phyloP scores from a whole-genome alignment of 306 rosid genomes.

The Malus asiatica region DNA sequence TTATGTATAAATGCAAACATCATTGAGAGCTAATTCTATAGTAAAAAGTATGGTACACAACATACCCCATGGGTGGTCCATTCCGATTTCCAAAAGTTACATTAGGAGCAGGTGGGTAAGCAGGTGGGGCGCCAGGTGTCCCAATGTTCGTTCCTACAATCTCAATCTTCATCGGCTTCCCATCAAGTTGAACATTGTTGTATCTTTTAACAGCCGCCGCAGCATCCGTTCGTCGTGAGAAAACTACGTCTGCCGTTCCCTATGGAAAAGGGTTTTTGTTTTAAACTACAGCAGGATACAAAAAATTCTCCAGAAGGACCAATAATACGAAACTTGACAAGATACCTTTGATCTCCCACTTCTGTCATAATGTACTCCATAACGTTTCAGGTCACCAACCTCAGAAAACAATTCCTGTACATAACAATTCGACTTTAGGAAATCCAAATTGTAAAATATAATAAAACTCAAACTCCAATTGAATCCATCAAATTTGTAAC shows the following conservation, averaged over 20 bases:
- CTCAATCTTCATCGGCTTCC: conserved; percentile 94
- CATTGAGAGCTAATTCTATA: background rate
- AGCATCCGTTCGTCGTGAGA: conserved; percentile 71
- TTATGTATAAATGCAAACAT: background rate
- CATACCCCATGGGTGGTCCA: conserved; percentile 61
- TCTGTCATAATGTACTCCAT: conserved; percentile 68
- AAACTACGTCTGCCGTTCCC: conserved; percentile 96
- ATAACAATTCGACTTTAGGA: background rate
- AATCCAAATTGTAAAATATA: background rate
- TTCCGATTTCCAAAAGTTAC: conserved; percentile 44
- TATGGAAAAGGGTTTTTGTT: conserved; percentile 28
- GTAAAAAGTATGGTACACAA: background rate
- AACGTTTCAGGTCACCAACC: conserved; percentile 88
- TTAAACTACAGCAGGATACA: conserved; percentile 29
- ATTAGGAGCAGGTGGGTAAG: conserved; percentile 34
- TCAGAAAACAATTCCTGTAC: conserved; percentile 87
- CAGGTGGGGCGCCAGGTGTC: conserved; percentile 29
- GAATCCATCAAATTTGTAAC: background rate
- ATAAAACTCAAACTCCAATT: background rate
- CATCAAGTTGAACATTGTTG: conserved; percentile 88
- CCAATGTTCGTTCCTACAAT: conserved; percentile 76
- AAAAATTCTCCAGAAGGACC: conserved; percentile 24
- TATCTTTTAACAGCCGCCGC: conserved; percentile 89
- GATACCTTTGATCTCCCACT: conserved; percentile 98
- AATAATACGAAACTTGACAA: conserved; percentile 20